These are phyloP conservation scores for Paraphaeosphaeria sporulosa DNA, from an alignment of 2,329 filamentous ascomycete genomes.

Conservation along the genomic window DNA sequence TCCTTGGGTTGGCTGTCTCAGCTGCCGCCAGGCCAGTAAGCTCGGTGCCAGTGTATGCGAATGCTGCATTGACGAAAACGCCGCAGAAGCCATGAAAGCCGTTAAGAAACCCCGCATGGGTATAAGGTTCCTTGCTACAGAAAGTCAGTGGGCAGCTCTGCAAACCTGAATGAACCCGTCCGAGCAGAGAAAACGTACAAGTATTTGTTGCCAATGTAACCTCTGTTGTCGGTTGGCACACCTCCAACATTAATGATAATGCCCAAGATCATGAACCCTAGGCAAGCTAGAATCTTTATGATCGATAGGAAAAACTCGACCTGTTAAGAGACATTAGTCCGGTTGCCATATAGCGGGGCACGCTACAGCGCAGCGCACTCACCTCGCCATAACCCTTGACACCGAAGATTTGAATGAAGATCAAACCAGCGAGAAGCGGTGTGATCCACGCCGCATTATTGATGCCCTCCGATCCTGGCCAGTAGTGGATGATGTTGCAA, in stretches of 20 bases:
- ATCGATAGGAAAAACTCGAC: too few relatives aligned
- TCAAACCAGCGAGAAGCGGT: slow-evolving; percentile 75
- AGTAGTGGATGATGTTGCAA: slow-evolving; percentile 83
- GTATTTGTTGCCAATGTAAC: too few relatives aligned
- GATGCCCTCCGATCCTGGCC: slow-evolving; percentile 64
- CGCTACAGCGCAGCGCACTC: slow-evolving; percentile 68
- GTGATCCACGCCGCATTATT: slow-evolving; percentile 70
- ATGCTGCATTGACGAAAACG: slow-evolving; percentile 76
- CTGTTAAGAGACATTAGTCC: too few relatives aligned
- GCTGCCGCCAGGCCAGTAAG: slow-evolving; percentile 79
- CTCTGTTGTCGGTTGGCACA: too few relatives aligned
- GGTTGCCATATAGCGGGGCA: too few relatives aligned
- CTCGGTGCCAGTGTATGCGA: slow-evolving; percentile 76
- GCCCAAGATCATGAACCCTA: too few relatives aligned
- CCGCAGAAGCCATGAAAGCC: slow-evolving; percentile 79
- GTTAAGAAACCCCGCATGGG: slow-evolving; percentile 80
- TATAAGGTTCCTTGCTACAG: too few relatives aligned
- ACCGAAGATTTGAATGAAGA: slow-evolving; percentile 80
- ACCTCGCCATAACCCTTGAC: slow-evolving; percentile 90
- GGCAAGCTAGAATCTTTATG: too few relatives aligned
- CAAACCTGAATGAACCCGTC: too few relatives aligned
- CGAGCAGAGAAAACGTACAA: slow-evolving; percentile 77
- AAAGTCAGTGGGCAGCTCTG: too few relatives aligned
- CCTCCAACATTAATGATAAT: too few relatives aligned
- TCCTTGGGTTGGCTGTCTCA: slow-evolving; percentile 77